Percentiles rank a stretch among this genome's conserved stretches.
Evolutionary conservation across 106 monocot genomes (phyloP).

Genomic region (Iris macrosiphon): DNA sequence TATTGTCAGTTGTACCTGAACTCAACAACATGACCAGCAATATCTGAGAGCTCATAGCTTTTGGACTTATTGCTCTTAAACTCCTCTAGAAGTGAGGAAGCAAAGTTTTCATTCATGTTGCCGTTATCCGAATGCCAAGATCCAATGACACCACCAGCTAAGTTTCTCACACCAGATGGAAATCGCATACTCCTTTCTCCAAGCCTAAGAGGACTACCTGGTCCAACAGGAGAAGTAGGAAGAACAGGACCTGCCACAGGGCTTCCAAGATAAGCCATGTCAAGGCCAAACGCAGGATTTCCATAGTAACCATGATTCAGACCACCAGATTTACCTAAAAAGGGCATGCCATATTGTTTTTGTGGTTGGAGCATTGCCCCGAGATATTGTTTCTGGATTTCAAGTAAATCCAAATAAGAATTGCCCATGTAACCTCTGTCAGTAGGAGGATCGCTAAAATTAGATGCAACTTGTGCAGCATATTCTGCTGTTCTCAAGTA

Average conservation of each 20-base stretch:
- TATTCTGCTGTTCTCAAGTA: background rate
- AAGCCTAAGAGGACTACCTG: conserved; percentile 63
- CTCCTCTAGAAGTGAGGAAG: conserved; percentile 78
- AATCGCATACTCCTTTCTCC: conserved; percentile 43
- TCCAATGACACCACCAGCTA: conserved; percentile 24
- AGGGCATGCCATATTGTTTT: conserved; percentile 58
- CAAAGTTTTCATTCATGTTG: conserved; percentile 46
- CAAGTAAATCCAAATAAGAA: conserved; percentile 53
- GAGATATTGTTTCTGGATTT: conserved; percentile 57
- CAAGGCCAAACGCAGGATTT: conserved; percentile 43
- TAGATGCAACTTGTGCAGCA: conserved; percentile 1
- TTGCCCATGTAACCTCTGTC: conserved; percentile 17
- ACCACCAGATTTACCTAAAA: conserved; percentile 33
- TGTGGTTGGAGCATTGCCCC: conserved; percentile 49
- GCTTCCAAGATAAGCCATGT: conserved; percentile 51
- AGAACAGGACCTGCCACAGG: conserved; percentile 44
- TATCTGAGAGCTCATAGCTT: conserved; percentile 85
- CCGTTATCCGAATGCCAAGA: conserved; percentile 13
- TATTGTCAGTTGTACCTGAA: conserved; percentile 78
- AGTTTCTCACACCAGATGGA: conserved; percentile 58
- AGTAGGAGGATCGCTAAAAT: conserved; percentile 15
- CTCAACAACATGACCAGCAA: conserved; percentile 91
- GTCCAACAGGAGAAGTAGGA: conserved; percentile 45
- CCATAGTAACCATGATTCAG: conserved; percentile 50
- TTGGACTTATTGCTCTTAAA: conserved; percentile 91